Conservation (phyloP, 2,329 filamentous ascomycete species). For the Aureobasidium lini region DNA sequence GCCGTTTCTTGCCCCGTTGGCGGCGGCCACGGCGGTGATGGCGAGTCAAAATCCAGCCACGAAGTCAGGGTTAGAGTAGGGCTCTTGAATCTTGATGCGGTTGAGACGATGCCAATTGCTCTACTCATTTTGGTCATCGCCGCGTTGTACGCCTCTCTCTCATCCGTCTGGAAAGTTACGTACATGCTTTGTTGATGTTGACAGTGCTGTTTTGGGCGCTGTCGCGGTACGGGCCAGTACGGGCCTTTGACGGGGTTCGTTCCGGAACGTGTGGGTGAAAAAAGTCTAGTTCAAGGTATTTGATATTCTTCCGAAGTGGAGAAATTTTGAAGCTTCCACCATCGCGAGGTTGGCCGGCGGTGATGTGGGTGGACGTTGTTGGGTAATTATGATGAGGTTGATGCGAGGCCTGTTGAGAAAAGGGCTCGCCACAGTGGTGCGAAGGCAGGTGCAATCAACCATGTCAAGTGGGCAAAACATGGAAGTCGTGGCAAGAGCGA, state of each 20-base stretch:
- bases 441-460: background rate
- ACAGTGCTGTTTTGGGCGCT: background rate
- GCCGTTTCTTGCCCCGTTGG: background rate
- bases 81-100: background rate
- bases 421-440: background rate
- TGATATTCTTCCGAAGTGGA: background rate
- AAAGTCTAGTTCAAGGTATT: background rate
- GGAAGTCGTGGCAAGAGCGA: background rate
- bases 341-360: background rate
- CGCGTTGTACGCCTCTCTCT: background rate
- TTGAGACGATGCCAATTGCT: background rate
- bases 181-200: background rate
- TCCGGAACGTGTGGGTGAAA: background rate
- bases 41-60: background rate
- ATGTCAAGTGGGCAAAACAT: background rate
- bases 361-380: background rate
- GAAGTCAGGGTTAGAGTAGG: background rate
- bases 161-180: background rate
- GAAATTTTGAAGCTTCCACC: background rate
- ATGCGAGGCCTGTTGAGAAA: background rate
- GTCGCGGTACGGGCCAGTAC: constrained; percentile 4
- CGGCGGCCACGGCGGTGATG: background rate
- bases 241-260: background rate
- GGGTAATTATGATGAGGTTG: background rate
- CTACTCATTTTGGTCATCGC: background rate